Evolutionary conservation across 257 asterid genomes (phyloP).

Genomic region (Solanum raphanifolium): DNA sequence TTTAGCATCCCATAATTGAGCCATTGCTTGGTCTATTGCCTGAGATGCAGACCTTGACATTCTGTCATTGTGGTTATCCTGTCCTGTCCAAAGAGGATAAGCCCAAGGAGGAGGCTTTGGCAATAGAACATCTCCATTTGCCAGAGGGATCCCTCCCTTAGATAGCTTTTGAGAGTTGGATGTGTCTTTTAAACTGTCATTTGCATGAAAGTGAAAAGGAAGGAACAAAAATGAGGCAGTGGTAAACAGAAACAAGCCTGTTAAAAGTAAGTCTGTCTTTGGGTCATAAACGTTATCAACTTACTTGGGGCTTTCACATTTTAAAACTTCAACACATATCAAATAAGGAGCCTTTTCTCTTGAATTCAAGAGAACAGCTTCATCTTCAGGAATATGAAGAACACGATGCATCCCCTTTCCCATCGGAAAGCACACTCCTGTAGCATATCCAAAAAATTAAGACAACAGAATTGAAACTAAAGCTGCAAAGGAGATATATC

Average conservation of each 20-base stretch:
- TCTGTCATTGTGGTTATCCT: conserved; percentile 76
- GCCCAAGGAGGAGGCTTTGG: conserved; percentile 99
- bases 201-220: conserved; percentile 12
- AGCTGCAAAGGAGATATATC: neutral
- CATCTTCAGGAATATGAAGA: conserved; percentile 95
- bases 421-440: conserved; percentile 93
- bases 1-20: conserved; percentile 86
- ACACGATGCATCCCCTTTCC: conserved; percentile 97
- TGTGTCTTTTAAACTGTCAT: conserved; percentile 65
- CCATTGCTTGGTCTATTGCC: conserved; percentile 97
- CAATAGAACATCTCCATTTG: conserved; percentile 91
- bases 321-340: conserved; percentile 91
- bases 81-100: conserved; percentile 78
- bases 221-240: neutral
- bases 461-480: neutral
- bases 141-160: conserved; percentile 95
- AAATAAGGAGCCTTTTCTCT: conserved; percentile 98
- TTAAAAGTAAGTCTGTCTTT: neutral
- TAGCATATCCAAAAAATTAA: conserved; percentile 10
- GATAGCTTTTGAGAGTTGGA: conserved; percentile 71
- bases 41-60: conserved; percentile 92
- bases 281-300: conserved; percentile 3
- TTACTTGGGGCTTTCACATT: conserved; percentile 79
- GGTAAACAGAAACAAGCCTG: neutral
- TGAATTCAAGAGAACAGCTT: conserved; percentile 96